Evolutionary conservation across 352 stramenopile genomes (phyloP).

Genomic region (Lagenidium giganteum): DNA sequence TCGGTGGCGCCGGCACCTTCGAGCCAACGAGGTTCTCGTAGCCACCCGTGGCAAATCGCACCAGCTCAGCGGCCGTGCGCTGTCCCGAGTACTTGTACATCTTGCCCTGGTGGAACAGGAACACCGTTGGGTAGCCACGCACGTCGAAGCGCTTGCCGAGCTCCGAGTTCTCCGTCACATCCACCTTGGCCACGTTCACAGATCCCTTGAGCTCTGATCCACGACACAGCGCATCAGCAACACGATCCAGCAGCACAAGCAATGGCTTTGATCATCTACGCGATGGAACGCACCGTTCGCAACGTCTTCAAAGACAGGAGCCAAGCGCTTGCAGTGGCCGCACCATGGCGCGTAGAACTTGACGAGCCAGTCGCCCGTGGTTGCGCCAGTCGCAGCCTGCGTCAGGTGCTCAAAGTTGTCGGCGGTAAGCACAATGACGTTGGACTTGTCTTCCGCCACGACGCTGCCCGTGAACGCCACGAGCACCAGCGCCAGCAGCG

Average conservation of each 20-base stretch:
- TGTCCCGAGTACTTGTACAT: constrained; percentile 70
- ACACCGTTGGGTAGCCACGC: constrained; percentile 68
- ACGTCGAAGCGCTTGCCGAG: constrained; percentile 84
- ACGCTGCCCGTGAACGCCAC: no score
- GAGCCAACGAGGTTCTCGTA: constrained; percentile 46
- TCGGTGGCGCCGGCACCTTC: constrained; percentile 25
- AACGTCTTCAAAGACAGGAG: constrained; percentile 76
- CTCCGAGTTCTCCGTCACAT: constrained; percentile 70
- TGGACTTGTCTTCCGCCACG: no score
- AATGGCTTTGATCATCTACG: background rate
- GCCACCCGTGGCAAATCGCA: constrained; percentile 49
- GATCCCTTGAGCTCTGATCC: constrained; percentile 77
- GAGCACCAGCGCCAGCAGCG: no score
- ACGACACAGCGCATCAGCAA: background rate
- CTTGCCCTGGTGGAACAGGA: constrained; percentile 73
- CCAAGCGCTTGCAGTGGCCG: constrained; percentile 51
- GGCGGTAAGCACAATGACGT: constrained; percentile 57
- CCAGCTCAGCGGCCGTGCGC: constrained; percentile 52
- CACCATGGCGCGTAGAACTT: constrained; percentile 84
- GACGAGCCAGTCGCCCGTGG: constrained; percentile 89
- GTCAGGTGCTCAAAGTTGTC: constrained; percentile 88
- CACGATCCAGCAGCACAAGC: background rate
- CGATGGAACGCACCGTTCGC: constrained; percentile 29
- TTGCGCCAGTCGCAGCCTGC: constrained; percentile 86
- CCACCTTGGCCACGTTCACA: constrained; percentile 90